Evolutionary conservation across 2,329 filamentous ascomycete genomes (phyloP).

Genomic region (Tolypocladium cylindrosporum): DNA sequence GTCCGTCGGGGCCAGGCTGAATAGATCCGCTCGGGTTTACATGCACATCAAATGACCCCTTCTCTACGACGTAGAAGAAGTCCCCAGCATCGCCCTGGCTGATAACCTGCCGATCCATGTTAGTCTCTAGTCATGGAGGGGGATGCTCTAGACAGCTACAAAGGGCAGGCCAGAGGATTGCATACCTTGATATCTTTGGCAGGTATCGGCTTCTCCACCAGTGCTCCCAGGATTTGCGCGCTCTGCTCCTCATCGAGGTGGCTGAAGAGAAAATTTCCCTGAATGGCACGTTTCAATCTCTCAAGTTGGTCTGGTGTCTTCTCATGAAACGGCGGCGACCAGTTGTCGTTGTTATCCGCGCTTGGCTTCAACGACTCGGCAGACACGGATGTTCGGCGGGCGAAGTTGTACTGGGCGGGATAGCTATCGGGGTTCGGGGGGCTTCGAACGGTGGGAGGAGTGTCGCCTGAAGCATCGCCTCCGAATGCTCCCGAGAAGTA

Average conservation of each 20-base stretch:
- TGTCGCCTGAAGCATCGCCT: conserved; percentile 36
- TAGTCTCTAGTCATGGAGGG: conserved; percentile 4
- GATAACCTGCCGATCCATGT: conserved; percentile 59
- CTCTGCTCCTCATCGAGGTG: conserved; percentile 93
- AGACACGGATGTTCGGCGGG: conserved; percentile 87
- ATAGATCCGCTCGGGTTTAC: conserved; percentile 71
- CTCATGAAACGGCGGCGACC: conserved; percentile 75
- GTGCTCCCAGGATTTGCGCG: conserved; percentile 73
- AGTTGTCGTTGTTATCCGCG: conserved; percentile 74
- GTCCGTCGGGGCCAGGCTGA: conserved; percentile 69
- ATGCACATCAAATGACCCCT: conserved; percentile 81
- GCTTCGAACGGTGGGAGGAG: conserved; percentile 34
- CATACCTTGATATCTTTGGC: conserved; percentile 69
- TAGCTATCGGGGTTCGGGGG: conserved; percentile 57
- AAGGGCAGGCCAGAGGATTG: neutral
- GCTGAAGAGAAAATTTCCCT: conserved; percentile 86
- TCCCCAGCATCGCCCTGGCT: conserved; percentile 92
- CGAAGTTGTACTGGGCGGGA: conserved; percentile 88
- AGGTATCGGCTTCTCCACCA: conserved; percentile 92
- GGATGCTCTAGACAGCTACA: neutral
- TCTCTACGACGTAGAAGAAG: conserved; percentile 96
- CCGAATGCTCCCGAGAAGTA: conserved; percentile 44
- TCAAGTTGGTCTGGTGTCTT: conserved; percentile 75
- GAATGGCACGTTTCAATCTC: conserved; percentile 71
- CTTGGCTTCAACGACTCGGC: conserved; percentile 92